Evolutionary conservation across 257 asterid genomes (phyloP).

Genomic region (Jasminum sambac): DNA sequence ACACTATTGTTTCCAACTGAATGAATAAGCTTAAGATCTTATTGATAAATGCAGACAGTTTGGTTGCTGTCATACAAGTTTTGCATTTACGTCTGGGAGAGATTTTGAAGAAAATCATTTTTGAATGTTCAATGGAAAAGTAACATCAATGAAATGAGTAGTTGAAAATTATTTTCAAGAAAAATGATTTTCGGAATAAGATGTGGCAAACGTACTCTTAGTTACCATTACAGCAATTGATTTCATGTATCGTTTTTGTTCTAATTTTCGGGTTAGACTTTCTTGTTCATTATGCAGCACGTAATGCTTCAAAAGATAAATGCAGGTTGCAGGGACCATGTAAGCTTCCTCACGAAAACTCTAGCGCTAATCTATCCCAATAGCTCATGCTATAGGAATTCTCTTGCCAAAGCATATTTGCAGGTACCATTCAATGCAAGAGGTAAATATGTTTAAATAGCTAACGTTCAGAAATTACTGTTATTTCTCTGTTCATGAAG

Average conservation of each 20-base stretch:
- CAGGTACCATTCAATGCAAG: slow-evolving; percentile 30
- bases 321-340: slow-evolving; percentile 50
- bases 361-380: slow-evolving; percentile 34
- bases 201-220: too few species aligned
- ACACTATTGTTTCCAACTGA: neutral
- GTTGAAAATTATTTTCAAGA: neutral
- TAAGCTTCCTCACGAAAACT: slow-evolving; percentile 37
- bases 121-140: neutral
- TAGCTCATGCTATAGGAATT: slow-evolving; percentile 30
- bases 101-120: too few species aligned
- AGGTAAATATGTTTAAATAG: slow-evolving; percentile 43
- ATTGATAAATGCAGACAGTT: neutral
- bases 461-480: neutral
- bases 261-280: neutral
- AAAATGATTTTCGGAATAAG: too few species aligned
- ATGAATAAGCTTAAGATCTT: neutral
- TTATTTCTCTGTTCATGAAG: slow-evolving; percentile 1
- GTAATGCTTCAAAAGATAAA: slow-evolving; percentile 14
- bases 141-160: too few species aligned
- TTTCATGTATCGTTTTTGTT: neutral
- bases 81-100: too few species aligned
- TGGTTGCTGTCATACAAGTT: slow-evolving; percentile 1
- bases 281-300: slow-evolving; percentile 8
- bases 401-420: slow-evolving; percentile 23
- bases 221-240: neutral